phyloP scores from a whole-genome alignment of 2,329 filamentous ascomycete genomes.

The Alternaria atra region DNA sequence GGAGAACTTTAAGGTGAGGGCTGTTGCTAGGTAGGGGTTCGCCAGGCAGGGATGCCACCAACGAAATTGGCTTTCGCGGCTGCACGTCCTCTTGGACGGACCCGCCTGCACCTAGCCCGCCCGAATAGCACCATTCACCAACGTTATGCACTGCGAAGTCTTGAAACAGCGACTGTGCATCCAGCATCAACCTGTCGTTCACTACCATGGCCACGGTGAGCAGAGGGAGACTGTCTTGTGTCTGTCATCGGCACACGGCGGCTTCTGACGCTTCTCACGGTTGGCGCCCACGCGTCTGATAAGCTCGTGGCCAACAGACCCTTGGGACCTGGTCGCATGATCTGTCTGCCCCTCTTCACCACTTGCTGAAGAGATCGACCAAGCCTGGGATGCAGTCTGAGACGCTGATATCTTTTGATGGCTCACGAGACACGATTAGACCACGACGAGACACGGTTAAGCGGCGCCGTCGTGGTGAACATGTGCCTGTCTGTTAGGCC shows the following conservation, averaged over 20 bases:
- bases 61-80: slow-evolving; percentile 47
- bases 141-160: slow-evolving; percentile 40
- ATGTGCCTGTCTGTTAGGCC: background rate
- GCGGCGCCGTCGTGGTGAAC: background rate
- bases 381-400: slow-evolving; percentile 18
- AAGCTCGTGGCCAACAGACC: slow-evolving; percentile 22
- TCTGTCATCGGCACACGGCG: slow-evolving; percentile 15
- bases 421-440: slow-evolving; percentile 35
- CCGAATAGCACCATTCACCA: slow-evolving; percentile 41
- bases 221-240: background rate
- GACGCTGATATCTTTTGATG: background rate
- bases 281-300: slow-evolving; percentile 26
- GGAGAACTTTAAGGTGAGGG: slow-evolving; percentile 48
- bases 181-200: slow-evolving; percentile 18
- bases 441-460: slow-evolving; percentile 32
- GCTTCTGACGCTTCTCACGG: background rate
- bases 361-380: slow-evolving; percentile 25
- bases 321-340: slow-evolving; percentile 38
- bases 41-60: slow-evolving; percentile 37
- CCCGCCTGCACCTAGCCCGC: slow-evolving; percentile 40
- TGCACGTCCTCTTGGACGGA: slow-evolving; percentile 42
- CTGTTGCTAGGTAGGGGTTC: slow-evolving; percentile 47
- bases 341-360: slow-evolving; percentile 36
- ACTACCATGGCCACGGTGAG: background rate
- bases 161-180: slow-evolving; percentile 45